Evolutionary conservation across 306 rosid genomes (phyloP), one percentile per base, ranked within the genome.

Genomic region (Begonia loranthoides): DNA sequence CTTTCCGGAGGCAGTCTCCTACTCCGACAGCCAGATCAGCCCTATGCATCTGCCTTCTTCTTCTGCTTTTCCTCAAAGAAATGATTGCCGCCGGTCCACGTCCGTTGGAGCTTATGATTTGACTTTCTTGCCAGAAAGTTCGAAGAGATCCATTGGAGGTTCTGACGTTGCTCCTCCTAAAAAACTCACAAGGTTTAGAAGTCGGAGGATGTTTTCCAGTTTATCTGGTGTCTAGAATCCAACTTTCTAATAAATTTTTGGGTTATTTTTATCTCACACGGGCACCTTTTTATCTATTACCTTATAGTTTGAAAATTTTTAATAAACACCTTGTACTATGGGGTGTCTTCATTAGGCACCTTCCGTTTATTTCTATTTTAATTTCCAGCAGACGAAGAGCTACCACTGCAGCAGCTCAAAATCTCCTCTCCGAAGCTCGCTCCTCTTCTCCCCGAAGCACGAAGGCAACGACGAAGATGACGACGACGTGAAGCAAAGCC

Each of bases 131-230:
- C 9, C 52, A 9, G 8, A 4, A 14, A 11, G 45, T 19, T 14
- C 14, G 11, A 9, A 16, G 2, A 7, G 43, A 39, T 2, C 4
- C 9, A 3, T 1, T 16, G 41, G 41, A 6, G 39, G n/a, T n/a
- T 41, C 22, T 13, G 44, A 41, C 13, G n/a, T 9, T 19, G 17
- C 38, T 44, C 12, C 62, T 1, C 10, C n/a, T 14, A 6, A 4
- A 9, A 54, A 49, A 22, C 55, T 59, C 21, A 48, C 50, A 4
- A 36, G 55, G 21, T 49, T 59, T 19, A 59, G 55, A 40, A 49
- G 64, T 47, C 64, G 49, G 15, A 16, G 64, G 21, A 59, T 59
- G 41, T 53, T 59, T 36, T 59, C 56, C 6, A 49, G 64, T 39
- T 50, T 39, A 13, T 49, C 50, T 49, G 52, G 10, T 14, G 52